Evolutionary conservation across 2,329 filamentous ascomycete genomes (phyloP), one percentile per base, ranked within the genome.

Genomic region (Nakataea oryzae): DNA sequence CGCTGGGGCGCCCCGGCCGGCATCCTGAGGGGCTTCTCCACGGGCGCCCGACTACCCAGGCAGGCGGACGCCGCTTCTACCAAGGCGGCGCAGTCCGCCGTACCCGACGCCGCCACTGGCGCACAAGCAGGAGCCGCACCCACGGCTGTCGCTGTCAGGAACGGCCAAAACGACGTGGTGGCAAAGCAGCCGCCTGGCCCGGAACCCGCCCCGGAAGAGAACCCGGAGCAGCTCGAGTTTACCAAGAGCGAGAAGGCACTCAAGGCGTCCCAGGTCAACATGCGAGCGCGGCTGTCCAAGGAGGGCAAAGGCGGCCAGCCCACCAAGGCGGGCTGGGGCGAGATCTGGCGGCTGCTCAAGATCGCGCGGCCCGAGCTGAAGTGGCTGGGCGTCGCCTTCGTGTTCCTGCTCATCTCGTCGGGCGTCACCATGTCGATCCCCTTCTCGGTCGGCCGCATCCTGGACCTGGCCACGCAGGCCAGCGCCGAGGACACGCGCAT

Each of bases 401-500:
- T 89, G 62, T 89, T 96, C 71, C 81, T 99, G 60, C 81, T 99
- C 63, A 81, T 97, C 65, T 97, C 93, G 21, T 97, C 93, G 4
- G 84, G 86, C 60, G 92, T 99, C 67, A 96, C 93, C 63, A 96
- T 99, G 89, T 93, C 91, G 2, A 90, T 99, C 64, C 95, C 95
- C 1, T 96, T 97, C 72, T 96, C 93, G 0, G 96, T 99, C 66
- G 95, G 95, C 62, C 93, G 93, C 72, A 96, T 99, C 65, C 79
- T 99, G 73, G 95, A 99, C 75, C 85, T 95, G 61, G 91, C 93
- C 11, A 96, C 92, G 12, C 89, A 92, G 69, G 81, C 84, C 54
- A 78, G 84, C 11, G 79, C 80, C 26, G 86, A 89, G 61, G 88
- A 85, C 26, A 80, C 81, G 47, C 84, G 85, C 62, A 79, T 97